Conservation (phyloP, 441 rosid species). For the Raphanus hybrid region DNA sequence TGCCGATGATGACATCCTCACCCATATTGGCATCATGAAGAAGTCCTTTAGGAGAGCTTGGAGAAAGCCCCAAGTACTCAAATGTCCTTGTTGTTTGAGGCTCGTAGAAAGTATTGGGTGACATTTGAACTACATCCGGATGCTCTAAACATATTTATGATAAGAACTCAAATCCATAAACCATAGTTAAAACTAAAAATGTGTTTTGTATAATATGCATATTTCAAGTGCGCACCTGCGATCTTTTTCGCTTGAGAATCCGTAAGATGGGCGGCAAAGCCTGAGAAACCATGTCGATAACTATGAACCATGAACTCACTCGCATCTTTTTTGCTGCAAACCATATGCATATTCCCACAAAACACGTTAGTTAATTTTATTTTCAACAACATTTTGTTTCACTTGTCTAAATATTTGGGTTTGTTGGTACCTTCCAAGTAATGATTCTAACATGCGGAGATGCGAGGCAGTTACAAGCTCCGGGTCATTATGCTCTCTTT, state of each 20-base stretch:
- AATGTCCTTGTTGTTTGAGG: slow-evolving; percentile 71
- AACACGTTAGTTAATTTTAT: neutral
- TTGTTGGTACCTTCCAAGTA: slow-evolving; percentile 50
- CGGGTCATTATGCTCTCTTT: slow-evolving; percentile 39
- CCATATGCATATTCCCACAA: neutral
- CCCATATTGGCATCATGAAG: slow-evolving; percentile 60
- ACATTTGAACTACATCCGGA: slow-evolving; percentile 59
- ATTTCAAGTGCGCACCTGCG: slow-evolving; percentile 22
- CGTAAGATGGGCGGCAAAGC: slow-evolving; percentile 71
- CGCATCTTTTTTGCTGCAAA: neutral
- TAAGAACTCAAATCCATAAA: neutral
- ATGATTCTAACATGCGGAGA: slow-evolving; percentile 43
- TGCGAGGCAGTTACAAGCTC: slow-evolving; percentile 40
- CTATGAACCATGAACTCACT: neutral
- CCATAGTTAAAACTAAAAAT: neutral
- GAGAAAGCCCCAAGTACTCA: slow-evolving; percentile 66
- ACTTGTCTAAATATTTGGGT: neutral
- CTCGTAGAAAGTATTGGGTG: slow-evolving; percentile 51
- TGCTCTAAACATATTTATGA: slow-evolving; percentile 43
- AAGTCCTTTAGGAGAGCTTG: slow-evolving; percentile 43
- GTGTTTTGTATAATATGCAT: neutral
- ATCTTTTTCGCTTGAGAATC: slow-evolving; percentile 53
- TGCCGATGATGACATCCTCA: slow-evolving; percentile 63
- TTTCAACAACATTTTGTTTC: neutral
- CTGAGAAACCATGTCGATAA: slow-evolving; percentile 60